Evolutionary conservation across 2,329 filamentous ascomycete species (phyloP), one percentile per base, ranked within the genome.

Genomic region (Fusarium oligoseptatum): DNA sequence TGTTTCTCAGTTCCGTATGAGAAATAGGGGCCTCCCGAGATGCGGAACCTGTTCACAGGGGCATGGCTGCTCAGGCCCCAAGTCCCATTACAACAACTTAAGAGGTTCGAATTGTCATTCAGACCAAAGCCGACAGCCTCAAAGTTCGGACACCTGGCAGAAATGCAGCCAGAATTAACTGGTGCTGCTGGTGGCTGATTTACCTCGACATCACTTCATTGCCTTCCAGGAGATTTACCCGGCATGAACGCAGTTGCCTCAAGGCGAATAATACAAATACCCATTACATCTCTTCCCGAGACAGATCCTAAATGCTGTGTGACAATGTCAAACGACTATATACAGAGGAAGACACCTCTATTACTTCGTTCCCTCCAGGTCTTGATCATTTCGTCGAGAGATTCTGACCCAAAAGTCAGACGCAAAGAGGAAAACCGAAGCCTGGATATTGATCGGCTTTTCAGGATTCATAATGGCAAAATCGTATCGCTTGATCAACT

Each of bases 361-460:
- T 52, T 2, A 32, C 9, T 12, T 32, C n/a, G 3, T 20, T 17
- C 2, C 15, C 14, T 17, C 29, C 0, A 9, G 10, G 2, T 14
- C 20, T 10, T 12, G 15, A 4, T 50, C 24, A n/a, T 50, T 10
- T 1, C 78, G 67, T 24, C 72, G 75, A 3, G 78, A 78, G 17
- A 84, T 72, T 1, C 73, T 79, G 2, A 82, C 81, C 81, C 80
- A 83, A 57, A 83, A 83, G 24, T 83, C 82, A 1, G 79, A 79
- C 6, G 82, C 81, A 61, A 82, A 80, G 41, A 82, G 76, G 24
- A 84, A 83, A 0, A 82, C 79, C 0, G 82, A 82, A 2, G 81
- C 78, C 11, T 80, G 77, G 1, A 75, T 79, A 56, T 78, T 83
- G 50, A 84, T 82, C 4, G 82, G 80, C 5, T 61, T 71, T 48